These are phyloP conservation scores for Xylaria sp. DNA, from an alignment of 2,329 filamentous ascomycete genomes.

Conservation along the genomic window DNA sequence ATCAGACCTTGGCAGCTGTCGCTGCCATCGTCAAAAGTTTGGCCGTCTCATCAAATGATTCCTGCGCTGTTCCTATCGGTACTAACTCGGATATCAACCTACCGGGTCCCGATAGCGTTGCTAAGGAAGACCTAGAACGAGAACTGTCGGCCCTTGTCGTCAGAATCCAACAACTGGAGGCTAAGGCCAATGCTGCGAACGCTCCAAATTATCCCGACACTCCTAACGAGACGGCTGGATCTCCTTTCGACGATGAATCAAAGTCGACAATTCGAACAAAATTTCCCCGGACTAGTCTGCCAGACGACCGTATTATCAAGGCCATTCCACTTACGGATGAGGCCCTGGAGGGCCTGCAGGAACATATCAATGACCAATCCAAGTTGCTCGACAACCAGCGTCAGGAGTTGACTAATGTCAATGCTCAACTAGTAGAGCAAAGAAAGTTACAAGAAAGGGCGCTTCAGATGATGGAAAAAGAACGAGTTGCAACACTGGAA, in stretches of 20 bases:
- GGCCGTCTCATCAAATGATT: conserved; percentile 57
- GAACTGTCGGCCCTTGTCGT: conserved; percentile 83
- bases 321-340: conserved; percentile 76
- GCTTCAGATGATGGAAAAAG: conserved; percentile 83
- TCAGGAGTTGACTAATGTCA: conserved; percentile 85
- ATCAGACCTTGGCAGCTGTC: conserved; percentile 65
- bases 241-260: conserved; percentile 68
- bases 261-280: conserved; percentile 55
- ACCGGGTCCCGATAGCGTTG: conserved; percentile 78
- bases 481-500: conserved; percentile 89
- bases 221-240: conserved; percentile 78
- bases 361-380: conserved; percentile 93
- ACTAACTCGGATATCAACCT: conserved; percentile 70
- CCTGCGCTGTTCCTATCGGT: conserved; percentile 55
- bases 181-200: conserved; percentile 72
- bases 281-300: conserved; percentile 53
- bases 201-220: conserved; percentile 78
- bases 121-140: conserved; percentile 82
- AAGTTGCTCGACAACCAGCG: conserved; percentile 90
- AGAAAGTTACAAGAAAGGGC: conserved; percentile 86
- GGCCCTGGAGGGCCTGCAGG: conserved; percentile 84
- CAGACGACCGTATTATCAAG: conserved; percentile 54
- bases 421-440: conserved; percentile 85
- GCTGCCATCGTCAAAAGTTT: conserved; percentile 66
- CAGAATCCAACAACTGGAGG: conserved; percentile 85